These are phyloP conservation scores for Epichloe gansuensis DNA, from an alignment of 2,329 filamentous ascomycete species.

Conservation along the genomic window DNA sequence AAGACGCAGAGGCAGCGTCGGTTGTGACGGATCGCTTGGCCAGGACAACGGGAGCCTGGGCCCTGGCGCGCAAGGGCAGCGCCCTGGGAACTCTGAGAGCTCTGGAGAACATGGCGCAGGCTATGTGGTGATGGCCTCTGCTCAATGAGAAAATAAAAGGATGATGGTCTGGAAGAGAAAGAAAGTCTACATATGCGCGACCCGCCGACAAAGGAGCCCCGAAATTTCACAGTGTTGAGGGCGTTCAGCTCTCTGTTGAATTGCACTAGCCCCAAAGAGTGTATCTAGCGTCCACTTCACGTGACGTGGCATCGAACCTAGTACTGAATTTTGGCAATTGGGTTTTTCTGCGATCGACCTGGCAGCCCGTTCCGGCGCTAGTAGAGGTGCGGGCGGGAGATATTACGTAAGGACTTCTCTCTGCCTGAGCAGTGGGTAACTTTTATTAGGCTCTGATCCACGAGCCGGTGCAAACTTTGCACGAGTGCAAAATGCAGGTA, in stretches of 20 bases:
- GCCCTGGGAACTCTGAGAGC: conserved; percentile 50
- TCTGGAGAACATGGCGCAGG: conserved; percentile 54
- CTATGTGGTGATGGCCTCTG: conserved; percentile 19
- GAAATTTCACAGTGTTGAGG: conserved; percentile 33
- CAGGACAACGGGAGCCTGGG: conserved; percentile 30
- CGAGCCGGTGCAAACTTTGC: too few relatives aligned
- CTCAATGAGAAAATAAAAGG: conserved; percentile 14
- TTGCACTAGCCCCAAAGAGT: conserved; percentile 17
- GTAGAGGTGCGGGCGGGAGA: too few relatives aligned
- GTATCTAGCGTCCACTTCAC: conserved; percentile 14
- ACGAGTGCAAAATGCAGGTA: too few relatives aligned
- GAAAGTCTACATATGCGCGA: conserved; percentile 14
- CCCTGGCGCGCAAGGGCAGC: conserved; percentile 41
- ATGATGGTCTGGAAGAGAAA: conserved; percentile 16
- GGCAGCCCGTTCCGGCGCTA: too few relatives aligned
- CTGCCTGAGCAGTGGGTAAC: too few relatives aligned
- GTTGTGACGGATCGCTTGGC: conserved; percentile 77
- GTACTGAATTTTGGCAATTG: neutral
- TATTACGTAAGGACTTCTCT: too few relatives aligned
- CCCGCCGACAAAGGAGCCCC: conserved; percentile 16
- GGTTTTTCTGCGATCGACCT: neutral
- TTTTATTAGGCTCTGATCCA: too few relatives aligned
- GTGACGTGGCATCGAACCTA: conserved; percentile 11
- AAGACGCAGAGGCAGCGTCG: conserved; percentile 82
- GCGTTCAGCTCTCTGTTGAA: conserved; percentile 29